Base-by-base conservation (phyloP, 2,329 filamentous ascomycete genomes). In the Cadophora luteo-olivacea region DNA sequence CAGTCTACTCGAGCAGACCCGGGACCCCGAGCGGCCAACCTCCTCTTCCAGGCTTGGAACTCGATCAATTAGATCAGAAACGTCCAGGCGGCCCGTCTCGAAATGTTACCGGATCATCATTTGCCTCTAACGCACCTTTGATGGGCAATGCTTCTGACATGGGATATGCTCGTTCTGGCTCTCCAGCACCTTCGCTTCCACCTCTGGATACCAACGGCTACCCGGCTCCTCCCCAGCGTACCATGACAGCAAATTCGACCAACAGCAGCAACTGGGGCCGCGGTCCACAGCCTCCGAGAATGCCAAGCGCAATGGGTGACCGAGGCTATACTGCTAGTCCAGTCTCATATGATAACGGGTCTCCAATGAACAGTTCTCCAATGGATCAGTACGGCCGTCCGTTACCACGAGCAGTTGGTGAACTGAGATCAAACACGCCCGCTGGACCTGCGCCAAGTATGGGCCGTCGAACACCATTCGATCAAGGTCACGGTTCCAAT, bases 1-100 rank as follows among this genome's bases (percentile, higher is more conserved):
- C 90, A 0, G 77, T 83, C 3, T 92, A 92, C 77, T 82, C 82
- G 2, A 90, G 89, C 9, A 84, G 85, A 64, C 86, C 87, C 22
- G 84, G 81, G 64, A 89, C 87, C 0, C 84, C 86, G 3, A 82
- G 81, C 22, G 72, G 71, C n/a, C 71, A 74, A 49, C 74, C 75
- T 55, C 62, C 72, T 33, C 83, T 84, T 9, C 80, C 83, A 25
- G 81, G 75, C 67, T 82, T 77, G 68, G 87, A 87, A 78, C 84
- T 87, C 70, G 85, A 79, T 70, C 81, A 81, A 52, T 80, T 85
- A 70, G 85, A 84, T 73, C 85, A 84, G 72, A 84, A 84, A 78
- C 84, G 81, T 65, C 85, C 83, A 49, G 72, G 81, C 69, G 72
- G 81, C 69, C 82, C 80, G 73, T 76, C 83, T 70, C 79, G 85